Evolutionary conservation across 2,329 filamentous ascomycete species (phyloP).

Genomic region (Cladosporium sp.): DNA sequence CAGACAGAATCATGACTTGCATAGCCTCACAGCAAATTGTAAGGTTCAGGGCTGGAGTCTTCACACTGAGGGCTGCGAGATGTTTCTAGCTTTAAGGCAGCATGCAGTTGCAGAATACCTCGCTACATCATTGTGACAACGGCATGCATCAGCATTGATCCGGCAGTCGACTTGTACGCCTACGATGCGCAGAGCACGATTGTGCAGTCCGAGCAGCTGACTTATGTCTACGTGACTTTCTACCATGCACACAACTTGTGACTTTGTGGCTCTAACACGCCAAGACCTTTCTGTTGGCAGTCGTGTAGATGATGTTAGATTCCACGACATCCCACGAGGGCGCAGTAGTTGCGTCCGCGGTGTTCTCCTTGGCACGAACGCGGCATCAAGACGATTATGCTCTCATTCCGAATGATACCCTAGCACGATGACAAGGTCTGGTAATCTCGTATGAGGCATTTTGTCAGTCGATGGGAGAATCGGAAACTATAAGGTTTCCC

Average conservation of each 20-base stretch:
- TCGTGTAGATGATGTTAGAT: neutral
- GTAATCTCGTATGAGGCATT: neutral
- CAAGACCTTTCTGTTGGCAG: neutral
- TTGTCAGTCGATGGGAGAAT: neutral
- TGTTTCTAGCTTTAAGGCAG: neutral
- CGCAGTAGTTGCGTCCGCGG: neutral
- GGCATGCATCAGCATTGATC: no score
- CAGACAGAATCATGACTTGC: neutral
- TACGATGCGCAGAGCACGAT: neutral
- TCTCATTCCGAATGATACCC: neutral
- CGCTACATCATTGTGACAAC: no score
- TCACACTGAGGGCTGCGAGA: neutral
- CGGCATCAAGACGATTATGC: neutral
- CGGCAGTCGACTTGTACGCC: neutral
- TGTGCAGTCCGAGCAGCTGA: neutral
- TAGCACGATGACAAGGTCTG: neutral
- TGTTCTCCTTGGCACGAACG: neutral
- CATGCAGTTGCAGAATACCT: neutral
- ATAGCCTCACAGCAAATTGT: neutral
- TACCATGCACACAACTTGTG: neutral
- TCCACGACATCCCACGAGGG: neutral
- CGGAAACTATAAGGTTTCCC: neutral
- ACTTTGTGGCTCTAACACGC: neutral
- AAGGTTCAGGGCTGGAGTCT: neutral
- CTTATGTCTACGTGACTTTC: neutral